These are phyloP conservation scores for Magnolia changhungtana DNA, from an alignment of 164 flowering plant species.

Conservation along the genomic window DNA sequence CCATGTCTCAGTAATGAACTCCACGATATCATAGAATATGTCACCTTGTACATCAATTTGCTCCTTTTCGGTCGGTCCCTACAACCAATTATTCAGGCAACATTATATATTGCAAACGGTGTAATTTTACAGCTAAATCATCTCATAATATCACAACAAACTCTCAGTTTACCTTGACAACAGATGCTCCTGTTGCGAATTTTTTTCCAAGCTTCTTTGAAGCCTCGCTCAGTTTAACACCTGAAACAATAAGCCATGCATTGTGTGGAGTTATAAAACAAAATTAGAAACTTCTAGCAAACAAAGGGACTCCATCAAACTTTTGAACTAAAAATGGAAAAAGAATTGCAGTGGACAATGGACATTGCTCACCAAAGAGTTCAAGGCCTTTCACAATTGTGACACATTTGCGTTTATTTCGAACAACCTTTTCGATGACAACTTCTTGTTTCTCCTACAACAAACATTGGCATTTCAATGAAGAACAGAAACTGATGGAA, in stretches of 20 bases:
- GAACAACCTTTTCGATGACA: slow-evolving; percentile 76
- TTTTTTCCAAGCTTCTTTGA: slow-evolving; percentile 97
- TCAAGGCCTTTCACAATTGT: slow-evolving; percentile 87
- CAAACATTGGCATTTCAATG: background rate
- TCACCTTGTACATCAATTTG: slow-evolving; percentile 99
- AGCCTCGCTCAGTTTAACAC: slow-evolving; percentile 93
- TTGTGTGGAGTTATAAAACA: background rate
- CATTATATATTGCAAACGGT: background rate
- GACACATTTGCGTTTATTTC: slow-evolving; percentile 81
- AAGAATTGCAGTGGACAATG: background rate
- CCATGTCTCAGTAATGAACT: slow-evolving; percentile 91
- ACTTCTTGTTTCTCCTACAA: slow-evolving; percentile 79
- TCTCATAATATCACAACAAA: background rate
- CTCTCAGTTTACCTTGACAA: slow-evolving; percentile 66
- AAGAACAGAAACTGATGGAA: background rate
- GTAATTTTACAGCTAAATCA: background rate
- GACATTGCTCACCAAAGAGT: slow-evolving; percentile 62
- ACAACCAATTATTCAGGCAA: slow-evolving; percentile 12
- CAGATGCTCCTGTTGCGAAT: slow-evolving; percentile 99
- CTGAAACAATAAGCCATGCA: slow-evolving; percentile 33
- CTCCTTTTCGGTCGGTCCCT: slow-evolving; percentile 98
- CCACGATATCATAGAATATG: slow-evolving; percentile 82
- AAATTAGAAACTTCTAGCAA: background rate
- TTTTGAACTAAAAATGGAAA: background rate
- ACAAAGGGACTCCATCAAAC: background rate